Conservation (phyloP, 2,329 filamentous ascomycete genomes). For the Colletotrichum neosansevieriae region DNA sequence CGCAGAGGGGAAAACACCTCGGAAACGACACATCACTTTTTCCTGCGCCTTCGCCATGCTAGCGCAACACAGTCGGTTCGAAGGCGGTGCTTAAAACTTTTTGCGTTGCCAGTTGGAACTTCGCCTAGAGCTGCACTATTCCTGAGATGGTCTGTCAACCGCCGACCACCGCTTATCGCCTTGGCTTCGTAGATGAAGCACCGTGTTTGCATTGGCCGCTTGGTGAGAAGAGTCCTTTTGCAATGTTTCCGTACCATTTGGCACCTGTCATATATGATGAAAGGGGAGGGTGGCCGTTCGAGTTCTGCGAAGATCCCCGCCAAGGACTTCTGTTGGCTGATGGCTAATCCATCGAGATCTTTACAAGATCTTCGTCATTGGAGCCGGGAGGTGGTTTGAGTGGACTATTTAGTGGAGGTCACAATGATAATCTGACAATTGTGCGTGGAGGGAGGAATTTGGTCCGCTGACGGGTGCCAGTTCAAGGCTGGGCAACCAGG, state of each 20-base stretch:
- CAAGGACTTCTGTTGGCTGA: background rate
- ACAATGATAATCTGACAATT: slow-evolving; percentile 20
- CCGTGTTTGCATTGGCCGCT: slow-evolving; percentile 17
- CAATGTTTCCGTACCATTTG: slow-evolving; percentile 6
- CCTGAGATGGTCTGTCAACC: slow-evolving; percentile 21
- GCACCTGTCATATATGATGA: slow-evolving; percentile 31
- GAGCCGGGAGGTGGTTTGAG: background rate
- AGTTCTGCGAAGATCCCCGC: background rate
- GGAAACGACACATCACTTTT: slow-evolving; percentile 26
- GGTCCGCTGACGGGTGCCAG: slow-evolving; percentile 28
- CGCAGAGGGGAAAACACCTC: slow-evolving; percentile 3
- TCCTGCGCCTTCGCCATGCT: background rate
- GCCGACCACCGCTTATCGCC: slow-evolving; percentile 16
- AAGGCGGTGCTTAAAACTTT: background rate
- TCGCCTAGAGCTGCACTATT: slow-evolving; percentile 7
- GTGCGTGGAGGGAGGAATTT: slow-evolving; percentile 7
- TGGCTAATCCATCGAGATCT: slow-evolving; percentile 34
- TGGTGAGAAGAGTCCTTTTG: slow-evolving; percentile 1
- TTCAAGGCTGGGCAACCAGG: slow-evolving; percentile 9
- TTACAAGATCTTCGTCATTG: slow-evolving; percentile 28
- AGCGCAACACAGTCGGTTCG: background rate
- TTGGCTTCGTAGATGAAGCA: background rate
- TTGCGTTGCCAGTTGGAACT: slow-evolving; percentile 15
- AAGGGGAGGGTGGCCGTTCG: background rate
- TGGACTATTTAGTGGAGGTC: background rate